Percentiles rank a stretch among this genome's conserved stretches.
Evolutionary conservation across 768 basidiomycete genomes (phyloP).

Genomic region (Amanita molliuscula): DNA sequence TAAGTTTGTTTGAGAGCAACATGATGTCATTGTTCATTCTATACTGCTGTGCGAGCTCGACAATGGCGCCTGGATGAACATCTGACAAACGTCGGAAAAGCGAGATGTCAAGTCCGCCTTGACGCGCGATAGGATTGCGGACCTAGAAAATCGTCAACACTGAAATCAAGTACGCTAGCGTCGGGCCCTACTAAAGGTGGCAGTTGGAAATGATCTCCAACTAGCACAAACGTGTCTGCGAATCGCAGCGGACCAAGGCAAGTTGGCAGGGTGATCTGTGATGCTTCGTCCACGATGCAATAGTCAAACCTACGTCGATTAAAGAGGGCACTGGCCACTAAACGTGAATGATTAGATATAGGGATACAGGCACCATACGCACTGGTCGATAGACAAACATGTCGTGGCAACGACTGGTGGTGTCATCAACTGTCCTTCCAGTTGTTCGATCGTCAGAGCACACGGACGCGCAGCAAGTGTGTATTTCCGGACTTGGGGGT

Average conservation of each 20-base stretch:
- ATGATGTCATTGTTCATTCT: conserved; percentile 97
- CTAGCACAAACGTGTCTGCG: conserved; percentile 85
- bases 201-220: conserved; percentile 96
- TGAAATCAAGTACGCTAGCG: neutral
- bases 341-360: conserved; percentile 17
- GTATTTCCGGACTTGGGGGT: conserved; percentile 67
- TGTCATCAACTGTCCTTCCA: conserved; percentile 73
- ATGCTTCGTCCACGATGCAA: conserved; percentile 97
- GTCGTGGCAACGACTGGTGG: conserved; percentile 96
- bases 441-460: conserved; percentile 62
- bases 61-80: conserved; percentile 76
- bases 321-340: conserved; percentile 61
- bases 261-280: conserved; percentile 93
- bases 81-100: conserved; percentile 85
- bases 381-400: conserved; percentile 92
- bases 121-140: conserved; percentile 66
- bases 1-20: conserved; percentile 77
- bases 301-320: conserved; percentile 82
- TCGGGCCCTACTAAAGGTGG: conserved; percentile 71
- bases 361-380: conserved; percentile 19
- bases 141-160: conserved; percentile 38
- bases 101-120: conserved; percentile 81
- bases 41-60: conserved; percentile 84
- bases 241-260: conserved; percentile 89
- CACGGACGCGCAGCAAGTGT: conserved; percentile 47